Evolutionary conservation across 345 rosid species (phyloP), one percentile per base, ranked within the genome.

Genomic region (Arabidopsis suecica): DNA sequence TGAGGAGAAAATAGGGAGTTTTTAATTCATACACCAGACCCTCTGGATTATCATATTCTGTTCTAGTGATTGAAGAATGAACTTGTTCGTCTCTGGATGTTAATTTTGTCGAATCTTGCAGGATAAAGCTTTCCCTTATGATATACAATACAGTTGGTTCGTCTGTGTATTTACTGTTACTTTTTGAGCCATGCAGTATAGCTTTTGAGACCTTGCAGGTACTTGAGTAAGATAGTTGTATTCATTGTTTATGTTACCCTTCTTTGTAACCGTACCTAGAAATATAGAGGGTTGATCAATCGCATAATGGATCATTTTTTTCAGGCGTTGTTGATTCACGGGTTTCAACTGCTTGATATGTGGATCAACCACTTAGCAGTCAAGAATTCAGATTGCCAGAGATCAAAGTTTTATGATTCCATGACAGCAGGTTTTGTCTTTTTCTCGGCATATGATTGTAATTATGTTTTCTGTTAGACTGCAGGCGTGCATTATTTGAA

Each of bases 331-430:
- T 74, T 88, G 80, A 85, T 88, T 63, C 96, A 90, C 48, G 96
- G 96, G 30, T 90, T 90, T 80, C 96, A 90, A 81, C 65, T 88
- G 71, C 86, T 90, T 79, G 96, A 88, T 63, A 82, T 88, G 68
- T 90, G 91, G 88, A 61, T 85, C 61, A 83, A 87, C 80, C 88
- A 88, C 75, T 80, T 91, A 45, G 86, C 82, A 73, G 88, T 83
- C 74, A 83, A 76, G 50, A 71, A 76, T 50, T 64, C 79, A 70
- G 71, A 84, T 64, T 86, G 88, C 78, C 85, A 70, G 53, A 81
- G 82, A 34, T 82, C 80, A 47, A 88, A 88, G 51, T 73, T 81
- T 65, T 82, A 85, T 65, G 87, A 88, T 73, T 60, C 77, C 38
- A 80, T 85, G 47, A 82, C 84, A 53, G 86, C 88, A 82, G 96